phyloP scores from a whole-genome alignment of 2,329 filamentous ascomycete genomes.

The Chrysosphaeria jannelii region DNA sequence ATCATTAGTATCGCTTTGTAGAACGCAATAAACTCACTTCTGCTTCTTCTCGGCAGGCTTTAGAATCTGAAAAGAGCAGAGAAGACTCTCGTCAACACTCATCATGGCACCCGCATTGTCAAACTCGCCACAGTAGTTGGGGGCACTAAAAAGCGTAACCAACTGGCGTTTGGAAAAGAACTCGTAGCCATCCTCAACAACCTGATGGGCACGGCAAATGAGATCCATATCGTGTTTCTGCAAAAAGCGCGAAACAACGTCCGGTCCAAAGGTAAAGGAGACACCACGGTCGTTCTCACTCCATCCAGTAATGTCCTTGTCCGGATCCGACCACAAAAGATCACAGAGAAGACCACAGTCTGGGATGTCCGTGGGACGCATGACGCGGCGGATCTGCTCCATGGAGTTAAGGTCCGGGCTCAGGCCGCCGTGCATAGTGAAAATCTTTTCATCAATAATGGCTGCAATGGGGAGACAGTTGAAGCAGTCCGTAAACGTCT shows the following conservation, averaged over 20 bases:
- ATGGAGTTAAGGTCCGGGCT: constrained; percentile 83
- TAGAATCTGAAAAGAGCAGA: constrained; percentile 99
- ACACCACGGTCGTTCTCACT: constrained; percentile 97
- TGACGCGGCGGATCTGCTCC: constrained; percentile 94
- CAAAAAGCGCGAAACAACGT: constrained; percentile 85
- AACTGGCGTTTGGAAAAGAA: constrained; percentile 90
- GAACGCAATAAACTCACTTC: constrained; percentile 99
- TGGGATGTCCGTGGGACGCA: constrained; percentile 62
- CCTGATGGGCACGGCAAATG: constrained; percentile 94
- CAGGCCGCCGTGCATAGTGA: constrained; percentile 84
- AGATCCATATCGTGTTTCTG: constrained; percentile 88
- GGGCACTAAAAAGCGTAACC: constrained; percentile 91
- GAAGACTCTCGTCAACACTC: constrained; percentile 93
- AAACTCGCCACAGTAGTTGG: constrained; percentile 97
- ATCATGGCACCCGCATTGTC: constrained; percentile 99
- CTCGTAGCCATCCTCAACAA: constrained; percentile 95
- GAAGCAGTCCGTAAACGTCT: constrained; percentile 90
- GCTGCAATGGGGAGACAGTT: constrained; percentile 84
- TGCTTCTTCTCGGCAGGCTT: constrained; percentile 99
- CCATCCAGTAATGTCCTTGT: constrained; percentile 98
- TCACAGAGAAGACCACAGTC: constrained; percentile 92
- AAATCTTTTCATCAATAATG: constrained; percentile 94
- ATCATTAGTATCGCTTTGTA: no score
- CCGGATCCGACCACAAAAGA: constrained; percentile 86
- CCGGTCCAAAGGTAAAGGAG: constrained; percentile 91